phyloP scores from a whole-genome alignment of 1,139 yeast genomes.

The Yamadazyma sp. region DNA sequence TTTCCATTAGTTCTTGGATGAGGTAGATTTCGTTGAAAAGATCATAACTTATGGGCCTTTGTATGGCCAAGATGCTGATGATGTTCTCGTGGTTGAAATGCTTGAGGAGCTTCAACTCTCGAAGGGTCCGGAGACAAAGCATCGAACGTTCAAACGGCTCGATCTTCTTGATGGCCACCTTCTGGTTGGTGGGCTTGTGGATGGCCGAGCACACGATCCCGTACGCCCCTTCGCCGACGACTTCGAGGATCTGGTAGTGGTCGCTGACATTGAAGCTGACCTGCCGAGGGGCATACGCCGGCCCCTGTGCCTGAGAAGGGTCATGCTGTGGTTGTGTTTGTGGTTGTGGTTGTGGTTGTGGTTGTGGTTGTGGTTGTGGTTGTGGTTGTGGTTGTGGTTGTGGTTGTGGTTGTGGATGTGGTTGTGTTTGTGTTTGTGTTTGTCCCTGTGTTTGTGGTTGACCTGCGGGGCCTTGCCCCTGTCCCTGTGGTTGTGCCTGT shows the following conservation, averaged over 20 bases:
- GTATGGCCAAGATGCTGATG: conserved; percentile 86
- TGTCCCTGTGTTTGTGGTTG: conserved; percentile 1
- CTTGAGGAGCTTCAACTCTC: conserved; percentile 84
- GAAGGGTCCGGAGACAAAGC: conserved; percentile 85
- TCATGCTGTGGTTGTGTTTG: conserved; percentile 8
- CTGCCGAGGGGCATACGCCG: conserved; percentile 31
- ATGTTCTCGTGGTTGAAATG: conserved; percentile 92
- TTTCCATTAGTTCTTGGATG: conserved; percentile 94
- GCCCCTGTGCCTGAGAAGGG: conserved; percentile 10
- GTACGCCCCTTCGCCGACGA: conserved; percentile 98
- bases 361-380: conserved; percentile 6
- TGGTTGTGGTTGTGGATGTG: conserved; percentile 2
- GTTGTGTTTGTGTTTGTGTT: conserved; percentile 6
- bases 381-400: conserved; percentile 1
- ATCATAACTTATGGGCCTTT: conserved; percentile 77
- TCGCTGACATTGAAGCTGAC: conserved; percentile 85
- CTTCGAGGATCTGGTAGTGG: conserved; percentile 79
- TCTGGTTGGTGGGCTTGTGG: conserved; percentile 83
- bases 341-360: conserved; percentile 9
- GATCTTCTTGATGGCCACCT: conserved; percentile 93
- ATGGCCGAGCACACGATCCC: conserved; percentile 94
- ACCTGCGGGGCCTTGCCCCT: neutral
- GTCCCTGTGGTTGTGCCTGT: too few species aligned
- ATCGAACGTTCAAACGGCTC: conserved; percentile 91
- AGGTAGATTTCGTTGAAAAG: conserved; percentile 83